A percentile compares a stretch with the other conserved stretches of the same genome.
Conservation (phyloP, 179 eudicot genomes). For the Gypsophila paniculata region DNA sequence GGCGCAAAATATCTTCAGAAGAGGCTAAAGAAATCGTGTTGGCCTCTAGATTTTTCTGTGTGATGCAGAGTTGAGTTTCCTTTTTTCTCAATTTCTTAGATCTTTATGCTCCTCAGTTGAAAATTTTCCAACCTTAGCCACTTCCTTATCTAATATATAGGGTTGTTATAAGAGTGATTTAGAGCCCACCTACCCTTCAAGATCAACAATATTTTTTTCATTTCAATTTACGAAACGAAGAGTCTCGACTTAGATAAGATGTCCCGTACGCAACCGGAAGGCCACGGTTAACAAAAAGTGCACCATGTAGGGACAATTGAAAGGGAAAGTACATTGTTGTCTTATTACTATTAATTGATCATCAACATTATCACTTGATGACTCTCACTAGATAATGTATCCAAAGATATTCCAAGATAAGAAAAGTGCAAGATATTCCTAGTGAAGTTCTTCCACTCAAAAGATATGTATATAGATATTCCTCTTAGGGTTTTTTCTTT, state of each 20-base stretch:
- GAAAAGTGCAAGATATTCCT: constrained; percentile 16
- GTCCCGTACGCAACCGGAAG: constrained; percentile 7
- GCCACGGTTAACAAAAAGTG: constrained; percentile 16
- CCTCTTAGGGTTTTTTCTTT: not conserved
- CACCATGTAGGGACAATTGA: constrained; percentile 21
- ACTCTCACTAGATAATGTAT: constrained; percentile 17
- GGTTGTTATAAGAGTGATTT: constrained; percentile 18
- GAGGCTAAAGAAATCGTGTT: not conserved
- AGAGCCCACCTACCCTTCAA: constrained; percentile 15
- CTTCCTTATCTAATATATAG: constrained; percentile 26
- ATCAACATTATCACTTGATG: not conserved
- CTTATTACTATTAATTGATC: constrained; percentile 5
- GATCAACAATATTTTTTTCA: not conserved
- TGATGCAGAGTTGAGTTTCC: constrained; percentile 22
- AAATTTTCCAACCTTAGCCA: constrained; percentile 21
- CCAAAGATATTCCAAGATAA: not conserved
- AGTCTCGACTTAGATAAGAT: constrained; percentile 23
- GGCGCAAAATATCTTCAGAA: constrained; percentile 23
- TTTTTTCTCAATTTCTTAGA: constrained; percentile 5
- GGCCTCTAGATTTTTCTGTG: constrained; percentile 25
- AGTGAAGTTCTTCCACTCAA: not conserved
- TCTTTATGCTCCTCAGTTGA: constrained; percentile 6
- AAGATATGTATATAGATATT: constrained; percentile 27
- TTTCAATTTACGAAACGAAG: constrained; percentile 11
- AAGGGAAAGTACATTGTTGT: constrained; percentile 23